These are phyloP conservation scores for Cercospora sp. DNA, from an alignment of 2,329 filamentous ascomycete genomes.

Conservation along the genomic window DNA sequence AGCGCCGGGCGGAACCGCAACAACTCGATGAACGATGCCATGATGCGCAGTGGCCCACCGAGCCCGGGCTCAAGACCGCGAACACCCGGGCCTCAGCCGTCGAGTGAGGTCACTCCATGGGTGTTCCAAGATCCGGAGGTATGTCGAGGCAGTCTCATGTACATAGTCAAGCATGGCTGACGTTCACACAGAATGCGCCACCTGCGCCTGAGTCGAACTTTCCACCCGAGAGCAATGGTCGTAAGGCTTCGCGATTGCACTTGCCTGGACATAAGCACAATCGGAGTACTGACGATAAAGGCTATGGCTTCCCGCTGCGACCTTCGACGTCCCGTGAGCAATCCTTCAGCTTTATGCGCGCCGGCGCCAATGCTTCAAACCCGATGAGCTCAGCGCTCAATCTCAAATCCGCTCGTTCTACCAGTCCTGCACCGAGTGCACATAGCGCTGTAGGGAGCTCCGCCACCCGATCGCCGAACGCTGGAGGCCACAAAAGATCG, in stretches of 20 bases:
- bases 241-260: slow-evolving; percentile 58
- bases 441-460: slow-evolving; percentile 60
- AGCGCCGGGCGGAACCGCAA: slow-evolving; percentile 67
- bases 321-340: slow-evolving; percentile 78
- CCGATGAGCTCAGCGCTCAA: slow-evolving; percentile 52
- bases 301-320: slow-evolving; percentile 58
- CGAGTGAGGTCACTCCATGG: slow-evolving; percentile 94
- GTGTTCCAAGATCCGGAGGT: slow-evolving; percentile 66
- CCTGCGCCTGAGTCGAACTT: slow-evolving; percentile 35
- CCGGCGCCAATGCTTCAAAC: slow-evolving; percentile 55
- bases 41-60: slow-evolving; percentile 54
- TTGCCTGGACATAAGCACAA: slow-evolving; percentile 68
- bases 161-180: slow-evolving; percentile 20
- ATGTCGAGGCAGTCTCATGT: slow-evolving; percentile 16
- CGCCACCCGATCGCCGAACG: slow-evolving; percentile 56
- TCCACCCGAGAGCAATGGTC: slow-evolving; percentile 34
- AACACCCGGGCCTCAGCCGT: slow-evolving; percentile 59
- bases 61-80: slow-evolving; percentile 78
- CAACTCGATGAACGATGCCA: slow-evolving; percentile 73
- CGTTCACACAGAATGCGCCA: slow-evolving; percentile 25
- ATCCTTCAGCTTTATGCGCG: slow-evolving; percentile 55
- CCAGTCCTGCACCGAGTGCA: slow-evolving; percentile 79
- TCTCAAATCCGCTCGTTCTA: slow-evolving; percentile 60
- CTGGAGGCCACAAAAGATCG: slow-evolving; percentile 50
- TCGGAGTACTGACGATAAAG: slow-evolving; percentile 60